Percentiles rank a stretch among this genome's conserved stretches.
Conservation (phyloP, 805 yeast species). For the Candida peoriensis region DNA sequence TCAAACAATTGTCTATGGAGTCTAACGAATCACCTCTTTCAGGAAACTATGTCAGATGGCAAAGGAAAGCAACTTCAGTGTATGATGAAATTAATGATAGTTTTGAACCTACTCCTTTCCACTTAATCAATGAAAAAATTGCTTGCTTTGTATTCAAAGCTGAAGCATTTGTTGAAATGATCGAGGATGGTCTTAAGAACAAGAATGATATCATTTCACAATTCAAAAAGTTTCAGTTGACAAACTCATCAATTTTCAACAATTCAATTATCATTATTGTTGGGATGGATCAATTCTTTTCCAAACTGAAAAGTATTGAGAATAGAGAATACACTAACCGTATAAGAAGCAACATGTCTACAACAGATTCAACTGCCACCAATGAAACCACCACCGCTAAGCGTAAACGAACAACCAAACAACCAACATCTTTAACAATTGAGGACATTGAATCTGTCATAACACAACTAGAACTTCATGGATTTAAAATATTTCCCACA, state of each 20-base stretch:
- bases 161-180: constrained; percentile 34
- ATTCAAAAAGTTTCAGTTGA: constrained; percentile 20
- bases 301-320: constrained; percentile 38
- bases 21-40: constrained; percentile 1
- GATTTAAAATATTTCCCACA: constrained; percentile 46
- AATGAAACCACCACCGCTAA: constrained; percentile 1
- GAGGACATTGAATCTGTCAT: constrained; percentile 36
- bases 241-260: constrained; percentile 19
- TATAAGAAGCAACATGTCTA: constrained; percentile 27
- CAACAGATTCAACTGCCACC: background rate
- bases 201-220: constrained; percentile 17
- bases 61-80: constrained; percentile 40
- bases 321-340: constrained; percentile 39
- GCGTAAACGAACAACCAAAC: constrained; percentile 6
- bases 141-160: constrained; percentile 43
- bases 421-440: constrained; percentile 4
- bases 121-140: constrained; percentile 37
- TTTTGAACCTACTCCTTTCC: constrained; percentile 47
- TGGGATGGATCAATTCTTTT: constrained; percentile 43
- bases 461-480: constrained; percentile 41
- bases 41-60: constrained; percentile 40
- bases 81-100: constrained; percentile 45
- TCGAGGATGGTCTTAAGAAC: constrained; percentile 27
- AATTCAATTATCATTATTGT: constrained; percentile 41
- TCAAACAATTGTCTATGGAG: constrained; percentile 10